Evolutionary conservation across 2,329 filamentous ascomycete genomes (phyloP).

Genomic region (Pezicula radicicola): DNA sequence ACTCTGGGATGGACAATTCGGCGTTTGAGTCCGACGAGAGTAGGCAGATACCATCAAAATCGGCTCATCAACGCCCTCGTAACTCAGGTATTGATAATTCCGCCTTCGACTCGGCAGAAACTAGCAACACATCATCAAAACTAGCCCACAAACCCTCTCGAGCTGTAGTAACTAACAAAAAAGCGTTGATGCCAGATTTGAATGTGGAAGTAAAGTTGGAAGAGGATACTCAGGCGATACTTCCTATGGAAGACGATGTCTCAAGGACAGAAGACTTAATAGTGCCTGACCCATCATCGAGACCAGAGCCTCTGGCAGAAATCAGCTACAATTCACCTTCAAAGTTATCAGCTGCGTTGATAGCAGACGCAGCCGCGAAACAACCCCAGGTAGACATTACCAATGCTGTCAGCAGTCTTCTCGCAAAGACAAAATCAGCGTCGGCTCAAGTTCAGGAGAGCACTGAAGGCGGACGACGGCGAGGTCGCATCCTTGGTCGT

Average conservation of each 20-base stretch:
- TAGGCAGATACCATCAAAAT: conserved; percentile 7
- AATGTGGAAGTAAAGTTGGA: not conserved
- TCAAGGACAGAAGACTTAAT: not conserved
- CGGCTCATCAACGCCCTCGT: not conserved
- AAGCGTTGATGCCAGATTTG: not conserved
- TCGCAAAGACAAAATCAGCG: conserved; percentile 25
- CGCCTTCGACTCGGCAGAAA: conserved; percentile 7
- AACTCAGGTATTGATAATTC: not conserved
- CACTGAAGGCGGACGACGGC: conserved; percentile 15
- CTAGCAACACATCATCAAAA: too few species aligned
- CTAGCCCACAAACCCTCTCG: too few species aligned
- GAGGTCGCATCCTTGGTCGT: conserved; percentile 47
- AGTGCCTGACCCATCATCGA: conserved; percentile 7
- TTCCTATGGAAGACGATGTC: not conserved
- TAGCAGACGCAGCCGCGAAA: conserved; percentile 9
- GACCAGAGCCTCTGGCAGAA: conserved; percentile 26
- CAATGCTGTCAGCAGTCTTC: conserved; percentile 25
- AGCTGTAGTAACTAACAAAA: too few species aligned
- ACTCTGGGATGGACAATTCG: conserved; percentile 13
- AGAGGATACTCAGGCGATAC: not conserved
- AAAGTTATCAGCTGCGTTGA: conserved; percentile 16
- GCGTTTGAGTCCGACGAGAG: conserved; percentile 13
- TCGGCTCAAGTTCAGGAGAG: conserved; percentile 7
- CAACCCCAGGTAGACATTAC: conserved; percentile 18
- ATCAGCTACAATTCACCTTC: conserved; percentile 26